These are phyloP conservation scores for Straminergon stramineum DNA, from an alignment of 225 moss, liverwort and hornwort species.

Conservation along the genomic window DNA sequence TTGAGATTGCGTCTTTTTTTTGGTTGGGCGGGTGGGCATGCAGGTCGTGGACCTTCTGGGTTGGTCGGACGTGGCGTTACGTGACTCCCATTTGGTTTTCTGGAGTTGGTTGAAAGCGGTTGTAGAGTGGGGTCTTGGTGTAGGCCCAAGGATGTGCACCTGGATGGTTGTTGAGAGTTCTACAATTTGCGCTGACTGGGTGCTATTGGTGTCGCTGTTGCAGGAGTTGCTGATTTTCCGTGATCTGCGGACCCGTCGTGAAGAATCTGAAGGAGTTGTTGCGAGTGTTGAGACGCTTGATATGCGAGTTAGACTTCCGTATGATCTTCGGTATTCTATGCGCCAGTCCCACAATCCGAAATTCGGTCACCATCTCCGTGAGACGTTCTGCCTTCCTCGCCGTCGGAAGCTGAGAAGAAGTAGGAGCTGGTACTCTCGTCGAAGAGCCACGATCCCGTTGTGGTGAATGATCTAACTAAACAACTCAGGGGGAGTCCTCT, in stretches of 20 bases:
- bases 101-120: neutral
- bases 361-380: neutral
- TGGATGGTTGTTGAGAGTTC: neutral
- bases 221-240: slow-evolving; percentile 6
- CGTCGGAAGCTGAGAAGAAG: slow-evolving; percentile 2
- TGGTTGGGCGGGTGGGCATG: neutral
- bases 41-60: neutral
- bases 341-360: slow-evolving; percentile 22
- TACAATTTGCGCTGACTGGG: neutral
- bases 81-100: neutral
- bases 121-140: neutral
- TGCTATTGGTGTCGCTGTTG: neutral
- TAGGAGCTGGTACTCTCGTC: neutral
- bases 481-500: neutral
- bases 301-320: slow-evolving; percentile 8
- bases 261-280: neutral
- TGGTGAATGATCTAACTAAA: slow-evolving; percentile 7
- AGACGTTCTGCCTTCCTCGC: slow-evolving; percentile 1
- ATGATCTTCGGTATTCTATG: slow-evolving; percentile 26
- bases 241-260: neutral
- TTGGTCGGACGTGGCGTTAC: neutral
- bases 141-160: slow-evolving; percentile 10
- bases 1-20: neutral
- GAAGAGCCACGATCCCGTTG: neutral
- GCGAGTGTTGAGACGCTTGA: slow-evolving; percentile 6